These are phyloP conservation scores for Plasmodium malariae DNA, from an alignment of 169 alveolate genomes.

Conservation along the genomic window DNA sequence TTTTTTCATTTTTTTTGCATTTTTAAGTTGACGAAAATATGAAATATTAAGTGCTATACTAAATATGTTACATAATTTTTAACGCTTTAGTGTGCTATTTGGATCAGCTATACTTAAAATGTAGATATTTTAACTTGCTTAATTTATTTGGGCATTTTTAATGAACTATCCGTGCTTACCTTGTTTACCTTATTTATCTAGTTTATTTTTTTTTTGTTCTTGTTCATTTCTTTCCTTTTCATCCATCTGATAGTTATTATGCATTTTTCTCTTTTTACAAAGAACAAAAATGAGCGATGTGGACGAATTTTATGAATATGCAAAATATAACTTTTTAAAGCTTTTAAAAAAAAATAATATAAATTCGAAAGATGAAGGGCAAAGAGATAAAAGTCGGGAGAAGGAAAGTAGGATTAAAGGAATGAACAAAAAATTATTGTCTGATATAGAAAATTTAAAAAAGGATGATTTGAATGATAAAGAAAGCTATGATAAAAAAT, in stretches of 20 bases:
- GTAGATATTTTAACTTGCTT: too few species aligned
- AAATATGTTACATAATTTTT: too few species aligned
- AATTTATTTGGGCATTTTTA: too few species aligned
- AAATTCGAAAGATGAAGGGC: constrained; percentile 14
- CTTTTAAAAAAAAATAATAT: constrained; percentile 51
- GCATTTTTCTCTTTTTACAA: background rate
- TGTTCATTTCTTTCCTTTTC: background rate
- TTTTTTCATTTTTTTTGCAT: too few species aligned
- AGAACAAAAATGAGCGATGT: constrained; percentile 50
- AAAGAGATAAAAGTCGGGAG: constrained; percentile 2
- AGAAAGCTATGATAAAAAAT: constrained; percentile 57
- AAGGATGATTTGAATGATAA: constrained; percentile 47
- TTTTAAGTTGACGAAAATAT: too few species aligned
- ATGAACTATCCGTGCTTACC: too few species aligned
- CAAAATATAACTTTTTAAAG: constrained; percentile 73
- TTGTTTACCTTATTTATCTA: background rate
- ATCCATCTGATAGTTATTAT: background rate
- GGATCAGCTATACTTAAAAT: too few species aligned
- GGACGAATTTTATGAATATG: constrained; percentile 76
- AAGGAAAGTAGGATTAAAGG: constrained; percentile 50
- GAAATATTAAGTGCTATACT: too few species aligned
- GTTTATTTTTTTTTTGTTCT: constrained; percentile 11
- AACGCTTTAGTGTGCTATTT: too few species aligned
- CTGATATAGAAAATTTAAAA: constrained; percentile 45
- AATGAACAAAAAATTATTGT: constrained; percentile 14